phyloP scores from a whole-genome alignment of 768 basidiomycete genomes.

The Phylloporus scabripes region DNA sequence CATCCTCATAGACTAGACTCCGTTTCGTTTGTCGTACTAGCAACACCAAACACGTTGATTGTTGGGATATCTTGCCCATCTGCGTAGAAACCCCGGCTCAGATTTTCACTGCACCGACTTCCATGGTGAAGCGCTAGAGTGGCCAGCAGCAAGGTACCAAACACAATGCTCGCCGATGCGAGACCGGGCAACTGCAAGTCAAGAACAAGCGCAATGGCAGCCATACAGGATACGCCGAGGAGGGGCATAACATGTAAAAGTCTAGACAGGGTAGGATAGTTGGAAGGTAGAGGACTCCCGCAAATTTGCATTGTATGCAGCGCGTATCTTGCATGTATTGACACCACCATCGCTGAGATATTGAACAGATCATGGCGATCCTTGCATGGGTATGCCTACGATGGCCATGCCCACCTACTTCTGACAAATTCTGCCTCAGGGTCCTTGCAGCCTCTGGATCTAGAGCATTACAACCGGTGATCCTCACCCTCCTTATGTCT shows the following conservation, averaged over 20 bases:
- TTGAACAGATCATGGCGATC: no score
- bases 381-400: no score
- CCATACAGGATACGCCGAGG: slow-evolving; percentile 8
- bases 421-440: background rate
- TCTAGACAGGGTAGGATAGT: slow-evolving; percentile 1
- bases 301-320: no score
- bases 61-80: background rate
- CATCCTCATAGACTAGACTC: background rate
- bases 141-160: slow-evolving; percentile 3
- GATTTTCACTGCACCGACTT: background rate
- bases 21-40: background rate
- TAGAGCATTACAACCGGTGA: background rate
- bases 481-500: no score
- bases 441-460: slow-evolving; percentile 8
- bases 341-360: no score
- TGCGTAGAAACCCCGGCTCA: background rate
- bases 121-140: background rate
- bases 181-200: slow-evolving; percentile 5
- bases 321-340: no score
- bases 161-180: no score
- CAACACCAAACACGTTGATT: background rate
- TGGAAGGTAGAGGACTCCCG: no score
- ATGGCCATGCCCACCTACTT: no score
- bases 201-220: slow-evolving; percentile 5
- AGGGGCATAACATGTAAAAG: slow-evolving; percentile 18